These are phyloP conservation scores for Seiridium unicorne DNA, from an alignment of 2,329 filamentous ascomycete genomes.

Conservation along the genomic window DNA sequence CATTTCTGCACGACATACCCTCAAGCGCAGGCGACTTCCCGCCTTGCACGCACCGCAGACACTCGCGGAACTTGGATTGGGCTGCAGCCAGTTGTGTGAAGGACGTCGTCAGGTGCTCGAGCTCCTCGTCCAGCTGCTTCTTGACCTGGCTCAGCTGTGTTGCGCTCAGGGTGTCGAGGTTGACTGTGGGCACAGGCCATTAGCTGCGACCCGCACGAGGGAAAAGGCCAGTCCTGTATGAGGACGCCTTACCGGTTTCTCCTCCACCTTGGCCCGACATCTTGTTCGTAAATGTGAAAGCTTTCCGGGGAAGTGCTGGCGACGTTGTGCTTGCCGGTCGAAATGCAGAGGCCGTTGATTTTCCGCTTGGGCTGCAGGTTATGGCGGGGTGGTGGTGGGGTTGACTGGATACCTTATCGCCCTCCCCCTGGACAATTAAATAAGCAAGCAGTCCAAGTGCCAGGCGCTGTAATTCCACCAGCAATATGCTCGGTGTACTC, in stretches of 20 bases:
- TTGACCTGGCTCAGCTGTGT: conserved; percentile 90
- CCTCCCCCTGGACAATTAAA: no score
- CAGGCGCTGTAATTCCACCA: no score
- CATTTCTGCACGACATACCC: conserved; percentile 16
- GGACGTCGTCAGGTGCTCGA: conserved; percentile 88
- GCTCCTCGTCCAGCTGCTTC: conserved; percentile 92
- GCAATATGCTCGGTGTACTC: no score
- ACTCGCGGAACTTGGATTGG: conserved; percentile 90
- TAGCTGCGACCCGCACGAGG: no score
- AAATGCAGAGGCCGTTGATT: no score
- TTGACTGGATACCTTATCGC: no score
- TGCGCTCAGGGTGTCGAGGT: conserved; percentile 72
- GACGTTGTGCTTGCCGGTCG: no score
- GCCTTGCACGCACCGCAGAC: conserved; percentile 71
- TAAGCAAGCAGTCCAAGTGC: no score
- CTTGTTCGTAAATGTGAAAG: not conserved
- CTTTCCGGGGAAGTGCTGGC: no score
- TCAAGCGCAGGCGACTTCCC: conserved; percentile 42
- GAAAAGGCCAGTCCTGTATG: not conserved
- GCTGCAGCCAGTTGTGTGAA: conserved; percentile 88
- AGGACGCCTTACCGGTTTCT: conserved; percentile 1
- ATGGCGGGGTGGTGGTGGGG: no score
- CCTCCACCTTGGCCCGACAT: conserved; percentile 8
- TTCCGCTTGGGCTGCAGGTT: no score
- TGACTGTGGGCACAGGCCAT: conserved; percentile 37